Evolutionary conservation across 1,284 basidiomycete species (phyloP).

Genomic region (Uromyces viciae-fabae): DNA sequence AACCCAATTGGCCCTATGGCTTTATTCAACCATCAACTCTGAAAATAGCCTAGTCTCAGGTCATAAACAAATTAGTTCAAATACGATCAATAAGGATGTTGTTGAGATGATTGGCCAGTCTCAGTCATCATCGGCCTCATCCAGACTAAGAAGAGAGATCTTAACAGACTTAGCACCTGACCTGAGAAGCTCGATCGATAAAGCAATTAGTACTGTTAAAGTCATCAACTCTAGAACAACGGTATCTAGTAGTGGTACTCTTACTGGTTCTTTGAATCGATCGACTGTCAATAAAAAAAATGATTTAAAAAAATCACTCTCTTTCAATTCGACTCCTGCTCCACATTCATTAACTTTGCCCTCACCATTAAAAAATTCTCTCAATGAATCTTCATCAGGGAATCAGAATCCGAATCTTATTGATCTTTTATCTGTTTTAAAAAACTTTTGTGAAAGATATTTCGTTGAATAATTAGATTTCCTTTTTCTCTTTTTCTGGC

Average conservation of each 20-base stretch:
- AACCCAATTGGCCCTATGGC: conserved; percentile 33
- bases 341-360: not conserved
- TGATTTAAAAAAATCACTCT: conserved; percentile 1
- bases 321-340: not conserved
- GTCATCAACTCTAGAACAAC: not conserved
- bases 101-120: not conserved
- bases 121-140: not conserved
- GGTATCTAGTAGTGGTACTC: too few species aligned
- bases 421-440: conserved; percentile 9
- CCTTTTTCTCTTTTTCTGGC: not conserved
- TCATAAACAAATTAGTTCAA: not conserved
- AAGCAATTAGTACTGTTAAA: conserved; percentile 18
- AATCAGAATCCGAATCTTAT: not conserved
- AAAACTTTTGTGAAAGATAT: not conserved
- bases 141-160: conserved; percentile 37
- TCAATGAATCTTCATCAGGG: not conserved
- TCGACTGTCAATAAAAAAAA: not conserved
- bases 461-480: conserved; percentile 15
- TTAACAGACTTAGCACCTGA: conserved; percentile 33
- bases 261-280: not conserved
- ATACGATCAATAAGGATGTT: not conserved
- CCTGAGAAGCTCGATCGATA: conserved; percentile 32
- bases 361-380: not conserved
- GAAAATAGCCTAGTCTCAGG: not conserved
- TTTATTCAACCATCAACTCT: not conserved